phyloP scores from a whole-genome alignment of 139 green algal genomes.

The Coelastrella sp. region DNA sequence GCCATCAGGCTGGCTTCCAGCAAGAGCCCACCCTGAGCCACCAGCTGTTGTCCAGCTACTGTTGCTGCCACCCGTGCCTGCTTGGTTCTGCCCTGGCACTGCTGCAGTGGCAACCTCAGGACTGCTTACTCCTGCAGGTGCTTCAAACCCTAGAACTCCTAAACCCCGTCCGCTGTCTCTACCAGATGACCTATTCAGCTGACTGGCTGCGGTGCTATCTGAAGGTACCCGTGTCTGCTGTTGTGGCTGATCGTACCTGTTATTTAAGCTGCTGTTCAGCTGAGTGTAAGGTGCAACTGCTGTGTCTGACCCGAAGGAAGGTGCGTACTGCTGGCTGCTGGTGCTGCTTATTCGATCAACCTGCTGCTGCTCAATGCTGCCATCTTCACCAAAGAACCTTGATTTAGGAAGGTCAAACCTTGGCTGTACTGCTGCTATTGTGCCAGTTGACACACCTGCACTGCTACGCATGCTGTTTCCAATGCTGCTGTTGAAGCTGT shows the following conservation, averaged over 20 bases:
- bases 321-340: not conserved
- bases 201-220: not conserved
- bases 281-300: too few relatives aligned
- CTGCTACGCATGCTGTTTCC: conserved; percentile 1
- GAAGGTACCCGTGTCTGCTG: not conserved
- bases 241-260: not conserved
- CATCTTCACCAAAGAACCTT: conserved; percentile 20
- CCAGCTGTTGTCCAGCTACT: not conserved
- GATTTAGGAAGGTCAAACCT: conserved; percentile 8
- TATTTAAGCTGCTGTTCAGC: too few relatives aligned
- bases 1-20: not conserved
- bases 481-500: not conserved
- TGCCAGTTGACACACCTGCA: not conserved
- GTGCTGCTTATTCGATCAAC: conserved; percentile 31
- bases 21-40: not conserved
- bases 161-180: not conserved
- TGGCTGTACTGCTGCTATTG: conserved; percentile 14
- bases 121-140: not conserved
- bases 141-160: not conserved
- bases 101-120: not conserved
- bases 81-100: too few relatives aligned
- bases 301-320: too few relatives aligned
- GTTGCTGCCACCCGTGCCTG: conserved; percentile 22
- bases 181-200: not conserved
- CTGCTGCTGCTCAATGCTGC: conserved; percentile 34